Conservation (phyloP, 192 early-diverging fungal species). For the Coemansia sp. region DNA sequence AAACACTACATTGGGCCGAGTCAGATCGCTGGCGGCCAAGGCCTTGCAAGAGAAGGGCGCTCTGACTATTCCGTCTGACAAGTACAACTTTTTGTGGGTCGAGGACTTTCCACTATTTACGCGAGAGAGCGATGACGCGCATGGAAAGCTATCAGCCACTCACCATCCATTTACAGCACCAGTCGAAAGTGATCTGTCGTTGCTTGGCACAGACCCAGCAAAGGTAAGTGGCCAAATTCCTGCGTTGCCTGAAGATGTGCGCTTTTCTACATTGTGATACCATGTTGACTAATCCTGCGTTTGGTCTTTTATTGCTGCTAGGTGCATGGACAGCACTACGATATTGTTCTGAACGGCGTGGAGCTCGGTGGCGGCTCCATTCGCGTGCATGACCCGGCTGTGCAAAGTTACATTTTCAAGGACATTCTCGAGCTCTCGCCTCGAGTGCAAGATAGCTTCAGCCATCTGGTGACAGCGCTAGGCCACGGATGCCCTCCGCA, state of each 20-base stretch:
- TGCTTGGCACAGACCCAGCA: slow-evolving; percentile 64
- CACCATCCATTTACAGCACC: slow-evolving; percentile 95
- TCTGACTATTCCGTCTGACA: slow-evolving; percentile 50
- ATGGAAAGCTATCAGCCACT: slow-evolving; percentile 61
- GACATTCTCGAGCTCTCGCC: slow-evolving; percentile 65
- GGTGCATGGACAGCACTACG: slow-evolving; percentile 81
- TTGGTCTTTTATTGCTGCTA: slow-evolving; percentile 36
- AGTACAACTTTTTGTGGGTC: slow-evolving; percentile 81
- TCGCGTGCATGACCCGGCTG: slow-evolving; percentile 75
- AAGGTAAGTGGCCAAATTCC: slow-evolving; percentile 36
- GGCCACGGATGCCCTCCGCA: slow-evolving; percentile 87
- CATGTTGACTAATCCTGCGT: background rate
- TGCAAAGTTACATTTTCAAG: slow-evolving; percentile 77
- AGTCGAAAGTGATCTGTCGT: slow-evolving; percentile 62
- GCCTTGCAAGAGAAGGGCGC: slow-evolving; percentile 57
- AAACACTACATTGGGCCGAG: slow-evolving; percentile 64
- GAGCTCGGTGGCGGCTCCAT: slow-evolving; percentile 93
- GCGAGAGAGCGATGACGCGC: slow-evolving; percentile 59
- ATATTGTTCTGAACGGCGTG: slow-evolving; percentile 86
- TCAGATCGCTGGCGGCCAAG: slow-evolving; percentile 59
- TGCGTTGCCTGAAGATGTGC: background rate
- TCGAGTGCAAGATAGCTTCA: slow-evolving; percentile 64
- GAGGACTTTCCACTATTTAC: slow-evolving; percentile 90
- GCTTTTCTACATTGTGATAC: background rate
- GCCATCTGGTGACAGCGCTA: slow-evolving; percentile 81